phyloP scores from a whole-genome alignment of 441 rosid species.

The Kokia cookei region DNA sequence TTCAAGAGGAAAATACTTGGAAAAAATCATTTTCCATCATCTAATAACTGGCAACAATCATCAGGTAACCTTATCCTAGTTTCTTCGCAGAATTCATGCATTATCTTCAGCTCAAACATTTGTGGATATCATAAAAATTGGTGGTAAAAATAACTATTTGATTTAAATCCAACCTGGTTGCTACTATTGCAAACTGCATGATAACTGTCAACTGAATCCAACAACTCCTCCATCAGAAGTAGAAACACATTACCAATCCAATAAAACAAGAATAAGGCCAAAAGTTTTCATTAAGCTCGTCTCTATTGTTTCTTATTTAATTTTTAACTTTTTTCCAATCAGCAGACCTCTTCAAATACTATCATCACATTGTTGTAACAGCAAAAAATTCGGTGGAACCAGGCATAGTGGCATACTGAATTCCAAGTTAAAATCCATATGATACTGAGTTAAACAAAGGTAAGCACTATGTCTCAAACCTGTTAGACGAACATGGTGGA shows the following conservation, averaged over 20 bases:
- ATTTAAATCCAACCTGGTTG: background rate
- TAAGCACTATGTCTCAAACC: conserved; percentile 7
- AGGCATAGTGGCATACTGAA: background rate
- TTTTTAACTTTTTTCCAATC: background rate
- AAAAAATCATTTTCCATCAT: background rate
- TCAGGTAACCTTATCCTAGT: background rate
- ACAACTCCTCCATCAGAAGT: background rate
- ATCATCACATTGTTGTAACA: background rate
- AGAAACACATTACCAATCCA: background rate
- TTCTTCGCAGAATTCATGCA: background rate
- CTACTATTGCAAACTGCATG: background rate
- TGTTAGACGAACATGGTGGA: conserved; percentile 52
- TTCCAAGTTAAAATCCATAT: background rate
- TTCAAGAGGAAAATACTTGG: background rate
- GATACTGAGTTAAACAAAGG: background rate
- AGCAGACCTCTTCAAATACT: background rate
- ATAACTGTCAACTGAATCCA: background rate
- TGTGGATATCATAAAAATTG: background rate
- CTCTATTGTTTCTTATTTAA: background rate
- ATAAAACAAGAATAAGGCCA: background rate
- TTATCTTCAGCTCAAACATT: background rate
- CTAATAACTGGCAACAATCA: too few species aligned
- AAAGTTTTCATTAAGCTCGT: background rate
- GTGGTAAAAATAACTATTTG: background rate
- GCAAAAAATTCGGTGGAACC: background rate